Percentiles rank a stretch among this genome's conserved stretches.
Evolutionary conservation across 768 basidiomycete species (phyloP).

Genomic region (Psilocybe azurescens): DNA sequence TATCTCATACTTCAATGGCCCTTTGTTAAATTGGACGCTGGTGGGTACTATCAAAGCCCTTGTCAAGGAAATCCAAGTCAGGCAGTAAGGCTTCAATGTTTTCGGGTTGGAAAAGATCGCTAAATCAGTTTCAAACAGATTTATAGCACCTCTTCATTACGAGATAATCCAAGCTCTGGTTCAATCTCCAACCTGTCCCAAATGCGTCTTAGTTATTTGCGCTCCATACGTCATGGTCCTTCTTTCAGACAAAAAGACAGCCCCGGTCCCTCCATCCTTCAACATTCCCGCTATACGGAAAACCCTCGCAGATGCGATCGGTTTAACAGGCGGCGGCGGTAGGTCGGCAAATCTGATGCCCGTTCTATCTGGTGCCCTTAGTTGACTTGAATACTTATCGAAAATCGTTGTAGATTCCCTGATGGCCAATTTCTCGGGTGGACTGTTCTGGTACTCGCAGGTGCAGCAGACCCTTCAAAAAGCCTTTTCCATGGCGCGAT

Average conservation of each 20-base stretch:
- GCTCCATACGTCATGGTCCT: slow-evolving; percentile 55
- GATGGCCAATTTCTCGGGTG: slow-evolving; percentile 19
- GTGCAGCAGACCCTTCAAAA: slow-evolving; percentile 61
- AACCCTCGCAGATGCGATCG: slow-evolving; percentile 43
- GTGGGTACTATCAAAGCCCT: slow-evolving; percentile 73
- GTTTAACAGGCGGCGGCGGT: slow-evolving; percentile 42
- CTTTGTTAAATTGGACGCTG: slow-evolving; percentile 80
- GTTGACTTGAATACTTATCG: slow-evolving; percentile 5
- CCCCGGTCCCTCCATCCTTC: slow-evolving; percentile 19
- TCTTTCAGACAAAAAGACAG: slow-evolving; percentile 37
- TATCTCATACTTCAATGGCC: slow-evolving; percentile 76
- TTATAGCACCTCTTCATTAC: slow-evolving; percentile 49
- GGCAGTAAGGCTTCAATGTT: slow-evolving; percentile 46
- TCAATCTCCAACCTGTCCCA: slow-evolving; percentile 68
- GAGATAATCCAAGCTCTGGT: slow-evolving; percentile 72
- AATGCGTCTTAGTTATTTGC: slow-evolving; percentile 67
- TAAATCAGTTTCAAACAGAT: slow-evolving; percentile 37
- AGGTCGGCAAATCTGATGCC: slow-evolving; percentile 8
- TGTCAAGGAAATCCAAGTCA: slow-evolving; percentile 61
- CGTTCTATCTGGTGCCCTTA: slow-evolving; percentile 3
- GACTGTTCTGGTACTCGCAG: slow-evolving; percentile 53
- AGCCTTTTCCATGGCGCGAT: slow-evolving; percentile 59
- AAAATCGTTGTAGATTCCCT: slow-evolving; percentile 22
- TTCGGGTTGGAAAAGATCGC: background rate
- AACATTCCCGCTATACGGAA: slow-evolving; percentile 38